Evolutionary conservation across 768 basidiomycete species (phyloP).

Genomic region (Cytidiella melzeri): DNA sequence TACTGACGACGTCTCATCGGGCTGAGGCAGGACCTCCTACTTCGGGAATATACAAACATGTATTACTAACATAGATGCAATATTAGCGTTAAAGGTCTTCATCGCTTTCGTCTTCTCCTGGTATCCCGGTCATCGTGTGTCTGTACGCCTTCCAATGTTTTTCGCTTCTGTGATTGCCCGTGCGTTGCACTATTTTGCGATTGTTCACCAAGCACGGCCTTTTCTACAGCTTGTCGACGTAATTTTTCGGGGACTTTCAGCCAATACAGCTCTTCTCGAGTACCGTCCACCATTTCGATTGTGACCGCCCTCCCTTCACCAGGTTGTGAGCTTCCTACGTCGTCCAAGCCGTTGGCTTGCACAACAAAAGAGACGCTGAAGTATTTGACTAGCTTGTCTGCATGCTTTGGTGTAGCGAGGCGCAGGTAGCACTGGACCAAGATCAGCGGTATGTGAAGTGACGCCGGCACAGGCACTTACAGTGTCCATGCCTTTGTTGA

Average conservation of each 20-base stretch:
- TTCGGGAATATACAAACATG: neutral
- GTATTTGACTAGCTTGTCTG: slow-evolving; percentile 37
- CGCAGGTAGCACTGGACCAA: slow-evolving; percentile 69
- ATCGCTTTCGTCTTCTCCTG: neutral
- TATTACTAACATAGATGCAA: too few species aligned
- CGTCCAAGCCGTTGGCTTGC: slow-evolving; percentile 53
- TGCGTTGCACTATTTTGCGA: neutral
- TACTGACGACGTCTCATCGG: neutral
- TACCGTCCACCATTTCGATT: slow-evolving; percentile 56
- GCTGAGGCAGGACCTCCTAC: neutral
- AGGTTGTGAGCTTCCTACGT: slow-evolving; percentile 30
- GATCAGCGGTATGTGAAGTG: neutral
- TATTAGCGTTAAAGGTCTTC: too few species aligned
- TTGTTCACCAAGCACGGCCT: slow-evolving; percentile 25
- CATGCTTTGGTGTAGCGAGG: slow-evolving; percentile 44
- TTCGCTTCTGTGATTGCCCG: neutral
- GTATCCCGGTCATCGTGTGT: neutral
- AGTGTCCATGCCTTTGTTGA: slow-evolving; percentile 66
- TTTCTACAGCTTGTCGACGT: slow-evolving; percentile 51
- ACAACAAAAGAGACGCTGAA: slow-evolving; percentile 33
- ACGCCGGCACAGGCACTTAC: slow-evolving; percentile 36
- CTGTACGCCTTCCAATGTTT: neutral
- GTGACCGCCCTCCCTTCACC: slow-evolving; percentile 27
- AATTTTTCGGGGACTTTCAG: slow-evolving; percentile 73
- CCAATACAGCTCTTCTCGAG: slow-evolving; percentile 71